Conservation (phyloP, 208 protist species). For the Herpetomonas samuelpessoai region DNA sequence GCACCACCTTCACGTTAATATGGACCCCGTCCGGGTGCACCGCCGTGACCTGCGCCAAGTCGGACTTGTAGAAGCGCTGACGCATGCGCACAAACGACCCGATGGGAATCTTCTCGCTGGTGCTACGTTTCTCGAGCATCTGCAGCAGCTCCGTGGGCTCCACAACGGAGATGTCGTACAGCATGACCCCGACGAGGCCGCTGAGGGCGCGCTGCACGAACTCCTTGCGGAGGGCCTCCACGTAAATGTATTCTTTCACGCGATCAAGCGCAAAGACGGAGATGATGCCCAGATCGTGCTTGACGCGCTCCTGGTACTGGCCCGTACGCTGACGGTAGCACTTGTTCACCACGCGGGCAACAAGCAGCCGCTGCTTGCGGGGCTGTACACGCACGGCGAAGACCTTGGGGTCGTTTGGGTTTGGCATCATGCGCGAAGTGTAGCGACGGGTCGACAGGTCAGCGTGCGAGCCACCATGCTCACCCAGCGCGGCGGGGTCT, state of each 20-base stretch:
- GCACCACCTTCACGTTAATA: constrained; percentile 78
- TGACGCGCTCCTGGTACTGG: constrained; percentile 68
- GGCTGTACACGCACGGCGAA: constrained; percentile 87
- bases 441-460: constrained; percentile 71
- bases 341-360: constrained; percentile 91
- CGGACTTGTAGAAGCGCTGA: constrained; percentile 77
- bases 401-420: constrained; percentile 82
- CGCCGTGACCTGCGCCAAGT: constrained; percentile 77
- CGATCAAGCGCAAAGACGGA: constrained; percentile 91
- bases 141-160: constrained; percentile 86
- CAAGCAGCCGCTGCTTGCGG: constrained; percentile 79
- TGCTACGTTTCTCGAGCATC: constrained; percentile 81
- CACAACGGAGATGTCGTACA: constrained; percentile 83
- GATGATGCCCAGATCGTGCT: constrained; percentile 88
- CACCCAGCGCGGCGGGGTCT: constrained; percentile 10
- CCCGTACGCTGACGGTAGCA: constrained; percentile 87
- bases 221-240: constrained; percentile 85
- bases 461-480: constrained; percentile 20
- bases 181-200: constrained; percentile 83
- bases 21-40: constrained; percentile 53
- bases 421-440: constrained; percentile 70
- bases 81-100: constrained; percentile 83
- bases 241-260: constrained; percentile 92
- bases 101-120: constrained; percentile 60
- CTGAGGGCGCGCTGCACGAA: constrained; percentile 90